Evolutionary conservation across 176 grass and related monocot species (phyloP).

Genomic region (Lolium perenne): DNA sequence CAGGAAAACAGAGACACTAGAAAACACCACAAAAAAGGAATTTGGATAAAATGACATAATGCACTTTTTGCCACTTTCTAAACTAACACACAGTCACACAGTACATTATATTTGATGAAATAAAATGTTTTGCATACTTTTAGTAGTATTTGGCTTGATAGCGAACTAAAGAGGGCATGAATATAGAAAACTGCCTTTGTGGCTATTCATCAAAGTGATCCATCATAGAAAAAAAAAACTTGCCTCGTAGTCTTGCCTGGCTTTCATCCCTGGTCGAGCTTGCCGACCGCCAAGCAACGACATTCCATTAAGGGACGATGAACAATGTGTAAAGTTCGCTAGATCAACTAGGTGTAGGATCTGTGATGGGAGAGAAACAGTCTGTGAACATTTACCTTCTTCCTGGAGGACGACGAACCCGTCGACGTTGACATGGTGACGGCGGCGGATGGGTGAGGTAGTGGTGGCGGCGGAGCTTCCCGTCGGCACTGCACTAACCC

Average conservation of each 20-base stretch:
- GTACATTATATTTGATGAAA: background rate
- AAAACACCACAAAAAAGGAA: background rate
- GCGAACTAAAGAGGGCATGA: background rate
- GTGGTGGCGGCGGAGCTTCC: too few species aligned
- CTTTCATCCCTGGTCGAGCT: background rate
- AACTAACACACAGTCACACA: background rate
- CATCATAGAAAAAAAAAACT: background rate
- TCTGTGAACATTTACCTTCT: too few species aligned
- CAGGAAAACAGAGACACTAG: background rate
- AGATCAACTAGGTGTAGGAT: too few species aligned
- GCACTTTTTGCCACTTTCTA: background rate
- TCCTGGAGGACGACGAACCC: too few species aligned
- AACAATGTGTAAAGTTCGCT: too few species aligned
- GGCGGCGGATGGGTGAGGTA: too few species aligned
- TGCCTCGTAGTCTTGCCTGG: constrained; percentile 8
- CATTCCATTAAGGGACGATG: background rate
- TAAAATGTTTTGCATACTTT: background rate
- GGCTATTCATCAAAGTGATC: background rate
- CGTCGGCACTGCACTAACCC: too few species aligned
- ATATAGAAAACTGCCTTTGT: background rate
- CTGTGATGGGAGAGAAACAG: too few species aligned
- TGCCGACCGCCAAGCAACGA: background rate
- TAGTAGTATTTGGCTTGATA: background rate
- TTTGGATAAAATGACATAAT: background rate
- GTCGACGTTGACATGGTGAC: too few species aligned